These are phyloP conservation scores for Pestalotiopsis fici DNA, from an alignment of 2,329 filamentous ascomycete genomes.

Conservation along the genomic window DNA sequence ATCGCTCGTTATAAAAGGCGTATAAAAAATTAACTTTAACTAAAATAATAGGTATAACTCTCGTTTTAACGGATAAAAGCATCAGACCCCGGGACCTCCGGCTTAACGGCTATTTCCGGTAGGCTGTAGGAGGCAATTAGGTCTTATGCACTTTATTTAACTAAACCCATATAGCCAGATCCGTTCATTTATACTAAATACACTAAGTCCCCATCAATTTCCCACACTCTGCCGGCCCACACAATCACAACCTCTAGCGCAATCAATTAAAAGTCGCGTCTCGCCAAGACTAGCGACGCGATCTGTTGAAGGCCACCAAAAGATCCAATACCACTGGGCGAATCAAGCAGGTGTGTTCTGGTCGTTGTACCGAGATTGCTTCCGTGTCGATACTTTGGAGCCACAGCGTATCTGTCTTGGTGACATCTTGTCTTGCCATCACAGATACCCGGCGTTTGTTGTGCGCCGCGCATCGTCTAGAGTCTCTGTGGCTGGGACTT, in stretches of 20 bases:
- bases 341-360: not conserved
- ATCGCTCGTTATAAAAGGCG: no score
- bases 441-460: not conserved
- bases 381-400: not conserved
- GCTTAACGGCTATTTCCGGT: no score
- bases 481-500: not conserved
- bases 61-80: no score
- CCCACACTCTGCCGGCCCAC: not conserved
- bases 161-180: no score
- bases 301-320: not conserved
- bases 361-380: not conserved
- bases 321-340: not conserved
- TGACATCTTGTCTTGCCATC: not conserved
- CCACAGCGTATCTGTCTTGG: not conserved
- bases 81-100: no score
- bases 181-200: no score
- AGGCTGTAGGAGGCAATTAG: no score
- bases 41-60: no score
- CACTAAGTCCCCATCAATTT: not conserved
- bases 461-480: not conserved
- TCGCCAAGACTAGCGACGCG: not conserved
- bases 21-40: no score
- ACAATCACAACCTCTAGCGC: not conserved
- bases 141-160: no score
- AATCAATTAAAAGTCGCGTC: conserved; percentile 5